Evolutionary conservation across 192 early-diverging fungal genomes (phyloP).

Genomic region (Coemansia sp.): DNA sequence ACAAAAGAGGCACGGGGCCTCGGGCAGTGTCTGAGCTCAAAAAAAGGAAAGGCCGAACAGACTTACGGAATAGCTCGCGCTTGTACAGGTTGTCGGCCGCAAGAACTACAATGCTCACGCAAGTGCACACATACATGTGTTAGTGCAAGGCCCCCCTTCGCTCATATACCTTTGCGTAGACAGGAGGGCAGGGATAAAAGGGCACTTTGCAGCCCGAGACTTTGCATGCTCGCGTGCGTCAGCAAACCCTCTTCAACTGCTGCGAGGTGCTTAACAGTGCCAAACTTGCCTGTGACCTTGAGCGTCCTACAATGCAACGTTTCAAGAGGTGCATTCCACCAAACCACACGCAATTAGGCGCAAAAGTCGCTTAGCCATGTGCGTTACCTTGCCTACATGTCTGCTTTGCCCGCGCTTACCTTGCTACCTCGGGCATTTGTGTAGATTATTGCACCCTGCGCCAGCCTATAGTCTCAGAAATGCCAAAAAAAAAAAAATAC

Average conservation of each 20-base stretch:
- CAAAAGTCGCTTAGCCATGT: not conserved
- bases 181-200: not conserved
- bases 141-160: not conserved
- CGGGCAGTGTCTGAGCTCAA: not conserved
- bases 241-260: not conserved
- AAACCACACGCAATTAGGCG: not conserved
- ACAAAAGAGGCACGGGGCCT: not conserved
- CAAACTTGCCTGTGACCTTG: conserved; percentile 38
- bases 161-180: not conserved
- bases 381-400: not conserved
- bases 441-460: not conserved
- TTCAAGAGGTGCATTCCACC: not conserved
- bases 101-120: conserved; percentile 57
- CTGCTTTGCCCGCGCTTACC: conserved; percentile 12
- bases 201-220: not conserved
- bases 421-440: conserved; percentile 32
- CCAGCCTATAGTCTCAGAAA: no score
- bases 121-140: not conserved
- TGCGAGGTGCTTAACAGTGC: not conserved
- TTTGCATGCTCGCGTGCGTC: not conserved
- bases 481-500: not conserved
- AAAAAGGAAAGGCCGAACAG: not conserved
- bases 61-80: conserved; percentile 80
- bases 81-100: conserved; percentile 90
- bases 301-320: conserved; percentile 24